Evolutionary conservation across 352 stramenopile genomes (phyloP), one percentile per base, ranked within the genome.

Genomic region (Pythium angustatum): DNA sequence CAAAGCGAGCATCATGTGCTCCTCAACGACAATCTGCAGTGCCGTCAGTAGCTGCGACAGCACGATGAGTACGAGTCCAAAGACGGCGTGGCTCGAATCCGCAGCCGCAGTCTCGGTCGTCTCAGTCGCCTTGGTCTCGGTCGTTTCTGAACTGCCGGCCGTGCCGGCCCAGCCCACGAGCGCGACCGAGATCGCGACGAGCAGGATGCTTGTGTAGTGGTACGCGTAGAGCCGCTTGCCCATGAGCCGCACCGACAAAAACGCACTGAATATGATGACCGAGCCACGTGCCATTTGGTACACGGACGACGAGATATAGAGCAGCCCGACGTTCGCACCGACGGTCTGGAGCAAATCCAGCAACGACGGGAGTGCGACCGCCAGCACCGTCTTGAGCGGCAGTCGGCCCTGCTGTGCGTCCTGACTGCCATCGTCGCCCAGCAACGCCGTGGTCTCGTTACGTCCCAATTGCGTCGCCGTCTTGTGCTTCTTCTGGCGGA

Each of bases 201-300:
- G 54, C 41, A 76, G 51, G 62, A 97, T 96, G 69, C 86, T 93
- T 15, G 74, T 78, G 71, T 92, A 95, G 68, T 96, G 90, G 73
- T 94, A 96, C 5, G 62, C 79, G 47, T 90, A 87, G 22, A 95
- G 73, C 22, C 72, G 86, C 70, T 92, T 94, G 60, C 78, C 75
- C 76, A 96, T 91, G 65, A 96, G 80, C 11, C 76, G 58, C 30
- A 96, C 82, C 38, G 85, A 94, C 56, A 96, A 84, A 61, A 96
- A 76, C 33, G 84, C 90, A 30, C 85, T 96, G 68, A 97, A 97
- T 66, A 97, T 91, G 68, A 97, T 93, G 64, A 97, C 88, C 5
- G 88, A 94, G 51, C 88, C 88, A 50, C 90, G 83, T 34, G 90
- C 83, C 90, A 97, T 97, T 69, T 97, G 87, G 73, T 90, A 96